Percentiles rank a stretch among this genome's conserved stretches.
Conservation (phyloP, 108 stramenopile species). For the Schizochytrium sp. region DNA sequence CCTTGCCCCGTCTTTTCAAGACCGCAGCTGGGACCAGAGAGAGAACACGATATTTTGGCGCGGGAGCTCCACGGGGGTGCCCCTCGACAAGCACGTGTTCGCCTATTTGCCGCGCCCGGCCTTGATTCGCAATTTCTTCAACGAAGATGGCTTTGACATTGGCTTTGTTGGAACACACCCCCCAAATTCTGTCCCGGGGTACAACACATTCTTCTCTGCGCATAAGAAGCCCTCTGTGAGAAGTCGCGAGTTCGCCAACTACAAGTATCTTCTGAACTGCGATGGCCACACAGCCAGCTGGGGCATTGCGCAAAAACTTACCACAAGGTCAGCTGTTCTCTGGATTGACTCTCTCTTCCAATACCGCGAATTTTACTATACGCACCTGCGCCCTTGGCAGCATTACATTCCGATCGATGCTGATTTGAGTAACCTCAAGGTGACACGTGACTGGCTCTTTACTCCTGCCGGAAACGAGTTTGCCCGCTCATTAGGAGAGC, state of each 20-base stretch:
- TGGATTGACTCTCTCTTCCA: neutral
- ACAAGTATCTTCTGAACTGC: constrained; percentile 4
- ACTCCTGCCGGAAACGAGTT: neutral
- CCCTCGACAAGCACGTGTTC: neutral
- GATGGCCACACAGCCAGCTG: constrained; percentile 12
- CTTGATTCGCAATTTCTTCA: neutral
- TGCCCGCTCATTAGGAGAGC: neutral
- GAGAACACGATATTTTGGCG: neutral
- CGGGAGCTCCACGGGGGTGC: neutral
- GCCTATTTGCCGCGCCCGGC: constrained; percentile 10
- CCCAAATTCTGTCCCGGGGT: neutral
- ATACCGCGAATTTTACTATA: constrained; percentile 4
- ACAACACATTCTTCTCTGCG: neutral
- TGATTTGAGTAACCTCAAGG: neutral
- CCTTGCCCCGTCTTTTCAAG: neutral
- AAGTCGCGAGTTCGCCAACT: neutral
- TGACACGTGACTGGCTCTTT: neutral
- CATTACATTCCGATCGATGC: neutral
- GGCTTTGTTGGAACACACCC: neutral
- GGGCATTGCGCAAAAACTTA: neutral
- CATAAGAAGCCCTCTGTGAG: neutral
- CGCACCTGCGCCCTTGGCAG: neutral
- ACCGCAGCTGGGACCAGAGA: neutral
- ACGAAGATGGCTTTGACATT: neutral
- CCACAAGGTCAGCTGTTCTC: neutral